Evolutionary conservation across 2,329 filamentous ascomycete genomes (phyloP).

Genomic region (Stagonosporopsis vannaccii): DNA sequence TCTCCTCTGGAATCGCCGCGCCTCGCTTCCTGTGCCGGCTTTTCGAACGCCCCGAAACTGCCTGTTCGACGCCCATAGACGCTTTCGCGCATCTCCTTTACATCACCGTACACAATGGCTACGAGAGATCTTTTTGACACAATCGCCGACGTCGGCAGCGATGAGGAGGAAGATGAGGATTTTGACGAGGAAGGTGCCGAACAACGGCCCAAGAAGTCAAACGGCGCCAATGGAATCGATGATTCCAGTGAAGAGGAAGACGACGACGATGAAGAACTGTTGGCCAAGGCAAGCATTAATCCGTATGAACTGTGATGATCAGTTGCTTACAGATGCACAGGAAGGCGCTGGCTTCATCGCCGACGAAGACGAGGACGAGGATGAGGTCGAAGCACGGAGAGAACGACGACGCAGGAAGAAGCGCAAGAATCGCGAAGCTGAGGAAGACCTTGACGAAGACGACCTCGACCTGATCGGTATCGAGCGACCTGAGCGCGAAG

Average conservation of each 20-base stretch:
- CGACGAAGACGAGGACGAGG: conserved; percentile 85
- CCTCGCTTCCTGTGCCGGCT: conserved; percentile 14
- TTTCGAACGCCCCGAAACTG: conserved; percentile 21
- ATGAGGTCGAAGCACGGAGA: conserved; percentile 66
- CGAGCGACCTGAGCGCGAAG: conserved; percentile 69
- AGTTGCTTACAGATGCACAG: conserved; percentile 56
- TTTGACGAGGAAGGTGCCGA: conserved; percentile 43
- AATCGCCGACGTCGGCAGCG: conserved; percentile 86
- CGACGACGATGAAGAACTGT: conserved; percentile 49
- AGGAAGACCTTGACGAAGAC: conserved; percentile 87
- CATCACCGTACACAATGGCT: conserved; percentile 37
- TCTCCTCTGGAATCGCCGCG: conserved; percentile 26
- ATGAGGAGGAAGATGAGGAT: conserved; percentile 53
- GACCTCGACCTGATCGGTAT: conserved; percentile 95
- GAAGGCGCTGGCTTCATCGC: conserved; percentile 95
- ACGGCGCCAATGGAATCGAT: conserved; percentile 42
- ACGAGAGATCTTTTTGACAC: conserved; percentile 76
- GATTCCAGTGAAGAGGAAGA: conserved; percentile 52
- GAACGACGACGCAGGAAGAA: conserved; percentile 74
- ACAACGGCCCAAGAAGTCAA: conserved; percentile 32
- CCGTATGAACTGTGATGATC: not conserved
- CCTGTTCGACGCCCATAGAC: conserved; percentile 18
- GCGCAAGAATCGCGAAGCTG: conserved; percentile 79
- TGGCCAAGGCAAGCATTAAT: conserved; percentile 41
- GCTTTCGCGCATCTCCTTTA: conserved; percentile 38